Evolutionary conservation across 2,329 filamentous ascomycete species (phyloP), one percentile per base, ranked within the genome.

Genomic region (Ciborinia camelliae): DNA sequence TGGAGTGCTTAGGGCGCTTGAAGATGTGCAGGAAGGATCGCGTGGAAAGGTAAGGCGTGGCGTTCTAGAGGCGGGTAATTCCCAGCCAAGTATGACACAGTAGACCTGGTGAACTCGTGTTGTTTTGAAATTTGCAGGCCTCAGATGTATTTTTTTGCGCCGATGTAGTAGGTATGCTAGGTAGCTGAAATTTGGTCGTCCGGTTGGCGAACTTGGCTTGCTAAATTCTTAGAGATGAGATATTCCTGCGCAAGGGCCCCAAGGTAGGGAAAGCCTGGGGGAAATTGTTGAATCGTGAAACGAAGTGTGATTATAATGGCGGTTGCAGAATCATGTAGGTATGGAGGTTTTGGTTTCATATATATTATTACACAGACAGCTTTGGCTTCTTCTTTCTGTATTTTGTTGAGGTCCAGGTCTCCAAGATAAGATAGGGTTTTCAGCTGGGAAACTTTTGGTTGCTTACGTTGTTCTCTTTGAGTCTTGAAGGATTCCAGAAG

Each of bases 1-100:
- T 57, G 58, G 45, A 20, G 41, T 50, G 62, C 23, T 50, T 50
- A 30, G 37, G 37, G 35, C 32, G 47, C n/a, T 61, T 28, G 28
- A 65, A 52, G 55, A 53, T 61, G 54, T 54, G n/a, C 51, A 30
- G n/a, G 48, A 20, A 62, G 59, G 59, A 62, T 53, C 15, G 59
- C 35, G 48, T 62, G 59, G 60, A 62, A 62, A 43, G 55, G 47
- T 32, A 35, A 39, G 41, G 53, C n/a, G n/a, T 20, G 10, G 57
- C 6, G 30, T 53, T 55, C 47, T 59, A 28, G 32, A 59, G 48
- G 35, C 41, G 54, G 62, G 52, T 39, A 28, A 55, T 35, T 26
- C 20, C 23, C 23, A n/a, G 43, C 8, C 20, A 28, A 20, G 28
- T 26, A 26, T 47, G 54, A 58, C 41, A 47, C 41, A 23, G n/a